Evolutionary conservation across 2,329 filamentous ascomycete genomes (phyloP).

Genomic region (Aspergillus sp.): DNA sequence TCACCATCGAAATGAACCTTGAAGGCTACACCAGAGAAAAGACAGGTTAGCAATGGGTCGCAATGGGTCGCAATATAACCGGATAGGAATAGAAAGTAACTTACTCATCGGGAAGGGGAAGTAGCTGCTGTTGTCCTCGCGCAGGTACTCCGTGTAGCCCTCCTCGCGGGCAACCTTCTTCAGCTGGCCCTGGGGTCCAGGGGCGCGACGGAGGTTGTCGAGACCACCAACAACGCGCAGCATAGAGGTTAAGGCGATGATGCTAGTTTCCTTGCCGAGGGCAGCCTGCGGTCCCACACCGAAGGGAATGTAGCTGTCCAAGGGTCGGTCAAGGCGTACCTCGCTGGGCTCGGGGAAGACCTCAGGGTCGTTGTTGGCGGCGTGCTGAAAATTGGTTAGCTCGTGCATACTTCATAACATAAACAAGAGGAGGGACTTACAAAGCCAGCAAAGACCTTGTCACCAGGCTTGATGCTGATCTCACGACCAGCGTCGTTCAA

Average conservation of each 20-base stretch:
- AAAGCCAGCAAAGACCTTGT: conserved; percentile 58
- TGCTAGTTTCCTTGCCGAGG: conserved; percentile 53
- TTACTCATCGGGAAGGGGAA: conserved; percentile 44
- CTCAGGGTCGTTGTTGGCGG: conserved; percentile 48
- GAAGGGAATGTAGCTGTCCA: conserved; percentile 58
- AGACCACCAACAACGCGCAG: conserved; percentile 57
- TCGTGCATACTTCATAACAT: not conserved
- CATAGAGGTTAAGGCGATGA: conserved; percentile 58
- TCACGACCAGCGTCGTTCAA: conserved; percentile 45
- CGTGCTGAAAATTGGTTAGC: conserved; percentile 21
- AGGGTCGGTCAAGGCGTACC: conserved; percentile 56
- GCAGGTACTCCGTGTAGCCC: conserved; percentile 54
- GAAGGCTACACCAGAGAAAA: conserved; percentile 28
- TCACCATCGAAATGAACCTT: conserved; percentile 40
- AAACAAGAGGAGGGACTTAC: conserved; percentile 26
- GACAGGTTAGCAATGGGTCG: conserved; percentile 9
- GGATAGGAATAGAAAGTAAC: conserved; percentile 5
- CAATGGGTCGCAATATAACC: not conserved
- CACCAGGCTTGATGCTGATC: conserved; percentile 48
- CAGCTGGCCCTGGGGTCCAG: conserved; percentile 57
- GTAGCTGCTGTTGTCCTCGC: conserved; percentile 55
- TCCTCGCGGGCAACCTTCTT: conserved; percentile 55
- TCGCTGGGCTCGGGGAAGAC: conserved; percentile 55
- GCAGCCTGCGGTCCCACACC: conserved; percentile 55
- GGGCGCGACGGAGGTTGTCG: conserved; percentile 52